These are phyloP conservation scores for Schizothecium vesticola DNA, from an alignment of 495 filamentous ascomycete genomes.

Conservation along the genomic window DNA sequence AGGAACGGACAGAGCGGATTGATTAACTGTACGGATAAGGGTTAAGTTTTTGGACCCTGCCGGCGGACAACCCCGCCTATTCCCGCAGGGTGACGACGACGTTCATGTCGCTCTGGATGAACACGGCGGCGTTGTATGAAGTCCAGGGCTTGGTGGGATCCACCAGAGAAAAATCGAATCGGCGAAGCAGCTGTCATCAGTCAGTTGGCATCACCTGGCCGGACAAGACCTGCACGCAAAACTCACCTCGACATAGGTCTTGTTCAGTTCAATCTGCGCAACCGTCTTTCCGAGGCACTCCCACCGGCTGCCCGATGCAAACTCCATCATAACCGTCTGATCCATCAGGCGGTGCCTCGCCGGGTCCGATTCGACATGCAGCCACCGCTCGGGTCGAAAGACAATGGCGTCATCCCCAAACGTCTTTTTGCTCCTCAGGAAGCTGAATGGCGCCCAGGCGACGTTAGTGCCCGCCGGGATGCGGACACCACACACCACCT, in stretches of 20 bases:
- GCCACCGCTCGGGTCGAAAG: constrained; percentile 14
- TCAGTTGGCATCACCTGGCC: not conserved
- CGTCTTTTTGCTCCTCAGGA: not conserved
- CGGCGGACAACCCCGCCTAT: too few species aligned
- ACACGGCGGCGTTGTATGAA: constrained; percentile 3
- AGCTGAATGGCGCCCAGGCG: constrained; percentile 6
- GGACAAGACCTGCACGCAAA: constrained; percentile 2
- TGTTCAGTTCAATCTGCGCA: constrained; percentile 45
- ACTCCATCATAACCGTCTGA: constrained; percentile 23
- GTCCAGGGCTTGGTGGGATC: constrained; percentile 38
- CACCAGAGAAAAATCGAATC: constrained; percentile 41
- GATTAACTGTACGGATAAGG: too few species aligned
- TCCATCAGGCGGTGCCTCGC: constrained; percentile 33
- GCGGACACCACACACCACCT: constrained; percentile 8
- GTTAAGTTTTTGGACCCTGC: too few species aligned
- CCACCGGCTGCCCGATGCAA: constrained; percentile 37
- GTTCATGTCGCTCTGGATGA: constrained; percentile 10
- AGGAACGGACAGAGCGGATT: too few species aligned
- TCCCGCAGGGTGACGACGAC: not conserved
- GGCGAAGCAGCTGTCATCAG: constrained; percentile 16
- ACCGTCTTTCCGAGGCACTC: constrained; percentile 39
- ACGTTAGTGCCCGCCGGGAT: constrained; percentile 13
- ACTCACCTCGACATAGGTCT: constrained; percentile 49
- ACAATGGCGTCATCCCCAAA: constrained; percentile 13
- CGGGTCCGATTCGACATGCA: constrained; percentile 23